phyloP scores from a whole-genome alignment of 768 basidiomycete genomes.

The Hericium rajendrae region DNA sequence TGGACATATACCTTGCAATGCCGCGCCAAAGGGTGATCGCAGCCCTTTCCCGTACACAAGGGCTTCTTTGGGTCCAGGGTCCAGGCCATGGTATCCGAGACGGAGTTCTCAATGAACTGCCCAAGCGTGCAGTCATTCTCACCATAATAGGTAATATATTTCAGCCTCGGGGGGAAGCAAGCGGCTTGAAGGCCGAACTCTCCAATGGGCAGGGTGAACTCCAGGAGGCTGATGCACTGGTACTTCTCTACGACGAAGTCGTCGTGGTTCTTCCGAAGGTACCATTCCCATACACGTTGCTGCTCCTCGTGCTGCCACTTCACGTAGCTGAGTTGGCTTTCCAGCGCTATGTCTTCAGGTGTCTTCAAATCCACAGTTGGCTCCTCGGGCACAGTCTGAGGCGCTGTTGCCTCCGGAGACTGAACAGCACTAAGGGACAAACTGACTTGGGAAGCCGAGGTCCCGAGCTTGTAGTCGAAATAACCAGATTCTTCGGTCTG shows the following conservation, averaged over 20 bases:
- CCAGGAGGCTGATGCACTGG: constrained; percentile 76
- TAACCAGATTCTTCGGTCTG: constrained; percentile 24
- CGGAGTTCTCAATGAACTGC: constrained; percentile 80
- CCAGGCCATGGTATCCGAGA: constrained; percentile 56
- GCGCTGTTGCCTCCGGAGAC: constrained; percentile 17
- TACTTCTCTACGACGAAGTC: constrained; percentile 90
- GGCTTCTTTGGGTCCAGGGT: constrained; percentile 61
- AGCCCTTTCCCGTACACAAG: constrained; percentile 75
- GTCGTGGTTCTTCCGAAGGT: constrained; percentile 74
- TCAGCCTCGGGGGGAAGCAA: constrained; percentile 67
- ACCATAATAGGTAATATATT: constrained; percentile 81
- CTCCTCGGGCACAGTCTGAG: constrained; percentile 27
- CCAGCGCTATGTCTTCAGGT: constrained; percentile 57
- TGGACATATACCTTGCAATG: constrained; percentile 93
- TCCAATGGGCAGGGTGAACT: constrained; percentile 68
- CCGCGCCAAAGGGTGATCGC: constrained; percentile 67
- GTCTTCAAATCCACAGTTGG: constrained; percentile 45
- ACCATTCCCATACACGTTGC: constrained; percentile 92
- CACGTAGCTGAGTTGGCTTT: constrained; percentile 60
- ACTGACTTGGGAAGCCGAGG: constrained; percentile 20
- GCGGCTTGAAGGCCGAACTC: constrained; percentile 60
- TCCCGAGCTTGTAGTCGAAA: constrained; percentile 29
- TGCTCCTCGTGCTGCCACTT: constrained; percentile 83
- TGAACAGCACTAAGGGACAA: constrained; percentile 18
- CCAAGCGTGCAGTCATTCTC: constrained; percentile 89